A percentile compares a stretch with the other conserved stretches of the same genome.
Evolutionary conservation across 768 basidiomycete genomes (phyloP).

Genomic region (Mycena indigotica): DNA sequence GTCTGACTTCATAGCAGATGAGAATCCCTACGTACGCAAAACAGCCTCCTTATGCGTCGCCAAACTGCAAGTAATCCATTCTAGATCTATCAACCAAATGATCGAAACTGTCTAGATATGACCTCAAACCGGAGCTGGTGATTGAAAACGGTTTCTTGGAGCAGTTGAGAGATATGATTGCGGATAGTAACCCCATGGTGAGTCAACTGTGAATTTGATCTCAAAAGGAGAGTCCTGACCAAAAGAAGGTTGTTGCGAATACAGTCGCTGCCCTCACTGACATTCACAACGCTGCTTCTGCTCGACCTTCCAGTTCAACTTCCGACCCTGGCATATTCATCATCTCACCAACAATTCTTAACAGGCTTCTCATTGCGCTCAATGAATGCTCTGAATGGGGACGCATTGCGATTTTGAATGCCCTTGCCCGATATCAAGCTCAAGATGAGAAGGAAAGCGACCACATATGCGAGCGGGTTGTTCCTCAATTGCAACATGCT

Average conservation of each 20-base stretch:
- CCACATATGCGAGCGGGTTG: conserved; percentile 97
- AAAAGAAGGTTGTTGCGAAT: conserved; percentile 87
- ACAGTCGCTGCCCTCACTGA: conserved; percentile 92
- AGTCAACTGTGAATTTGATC: conserved; percentile 21
- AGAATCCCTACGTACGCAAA: conserved; percentile 98
- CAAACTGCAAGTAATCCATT: conserved; percentile 56
- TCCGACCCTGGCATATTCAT: conserved; percentile 71
- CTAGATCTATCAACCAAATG: background rate
- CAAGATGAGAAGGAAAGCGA: conserved; percentile 94
- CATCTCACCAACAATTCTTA: conserved; percentile 82
- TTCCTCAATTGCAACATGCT: conserved; percentile 97
- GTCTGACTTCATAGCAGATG: conserved; percentile 46
- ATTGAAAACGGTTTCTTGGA: conserved; percentile 93
- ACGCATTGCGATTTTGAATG: conserved; percentile 88
- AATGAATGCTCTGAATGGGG: conserved; percentile 99
- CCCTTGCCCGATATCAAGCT: conserved; percentile 80
- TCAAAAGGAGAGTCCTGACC: background rate
- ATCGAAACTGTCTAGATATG: conserved; percentile 65
- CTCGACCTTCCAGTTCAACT: conserved; percentile 54
- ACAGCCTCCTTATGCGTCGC: conserved; percentile 97
- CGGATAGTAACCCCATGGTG: conserved; percentile 97
- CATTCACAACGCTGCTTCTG: conserved; percentile 76
- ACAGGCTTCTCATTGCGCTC: conserved; percentile 89
- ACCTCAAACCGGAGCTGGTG: conserved; percentile 93
- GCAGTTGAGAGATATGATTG: conserved; percentile 87